A percentile compares a stretch with the other conserved stretches of the same genome.
Conservation (phyloP, 2,329 filamentous ascomycete genomes). For the Sclerotinia trifoliorum region DNA sequence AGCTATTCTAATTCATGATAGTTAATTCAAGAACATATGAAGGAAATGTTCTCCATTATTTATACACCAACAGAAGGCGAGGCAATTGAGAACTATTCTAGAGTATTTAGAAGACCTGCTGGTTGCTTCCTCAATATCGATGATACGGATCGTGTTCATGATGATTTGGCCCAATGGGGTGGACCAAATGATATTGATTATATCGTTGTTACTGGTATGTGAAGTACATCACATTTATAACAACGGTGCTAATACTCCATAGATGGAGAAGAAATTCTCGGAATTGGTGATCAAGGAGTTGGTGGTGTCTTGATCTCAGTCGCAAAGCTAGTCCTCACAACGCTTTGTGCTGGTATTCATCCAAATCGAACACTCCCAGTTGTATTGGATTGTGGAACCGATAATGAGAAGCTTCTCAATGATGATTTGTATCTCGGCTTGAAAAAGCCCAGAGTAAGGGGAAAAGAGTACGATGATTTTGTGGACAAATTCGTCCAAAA, state of each 20-base stretch:
- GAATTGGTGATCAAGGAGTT: slow-evolving; percentile 86
- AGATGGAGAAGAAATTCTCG: slow-evolving; percentile 71
- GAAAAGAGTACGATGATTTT: slow-evolving; percentile 72
- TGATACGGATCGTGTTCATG: slow-evolving; percentile 63
- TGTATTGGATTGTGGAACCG: slow-evolving; percentile 80
- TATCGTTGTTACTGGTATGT: slow-evolving; percentile 76
- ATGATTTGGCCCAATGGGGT: slow-evolving; percentile 67
- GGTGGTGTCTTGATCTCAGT: slow-evolving; percentile 81
- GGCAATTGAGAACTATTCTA: slow-evolving; percentile 80
- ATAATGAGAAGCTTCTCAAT: slow-evolving; percentile 71
- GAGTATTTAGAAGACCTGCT: slow-evolving; percentile 73
- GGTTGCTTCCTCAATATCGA: slow-evolving; percentile 79
- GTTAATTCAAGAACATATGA: slow-evolving; percentile 73
- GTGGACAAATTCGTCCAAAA: slow-evolving; percentile 71
- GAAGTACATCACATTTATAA: slow-evolving; percentile 44
- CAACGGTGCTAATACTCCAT: slow-evolving; percentile 25
- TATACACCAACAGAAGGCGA: slow-evolving; percentile 91
- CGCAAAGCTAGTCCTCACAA: slow-evolving; percentile 80
- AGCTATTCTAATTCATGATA: slow-evolving; percentile 38
- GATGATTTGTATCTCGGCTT: slow-evolving; percentile 81
- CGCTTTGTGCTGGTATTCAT: slow-evolving; percentile 82
- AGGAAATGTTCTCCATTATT: slow-evolving; percentile 87
- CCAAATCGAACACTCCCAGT: slow-evolving; percentile 76
- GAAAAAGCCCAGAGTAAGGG: slow-evolving; percentile 62
- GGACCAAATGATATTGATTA: slow-evolving; percentile 75